Percentiles rank a stretch among this genome's conserved stretches.
These are phyloP conservation scores for Beauveria sp. DNA, from an alignment of 2,329 filamentous ascomycete species.

Conservation along the genomic window DNA sequence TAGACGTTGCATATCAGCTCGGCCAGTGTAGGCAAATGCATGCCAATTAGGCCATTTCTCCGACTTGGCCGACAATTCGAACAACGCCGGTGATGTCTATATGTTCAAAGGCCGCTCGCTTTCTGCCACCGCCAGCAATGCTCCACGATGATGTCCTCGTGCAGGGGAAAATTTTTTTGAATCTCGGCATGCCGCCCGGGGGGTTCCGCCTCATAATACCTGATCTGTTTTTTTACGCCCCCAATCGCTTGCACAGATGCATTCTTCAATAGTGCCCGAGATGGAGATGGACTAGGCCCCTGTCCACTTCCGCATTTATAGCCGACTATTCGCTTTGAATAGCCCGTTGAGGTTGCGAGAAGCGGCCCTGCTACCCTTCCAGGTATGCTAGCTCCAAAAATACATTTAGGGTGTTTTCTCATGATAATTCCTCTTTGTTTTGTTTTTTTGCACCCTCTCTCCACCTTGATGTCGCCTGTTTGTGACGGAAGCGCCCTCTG, in stretches of 20 bases:
- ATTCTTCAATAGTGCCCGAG: background rate
- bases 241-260: background rate
- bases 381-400: background rate
- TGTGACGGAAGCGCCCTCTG: background rate
- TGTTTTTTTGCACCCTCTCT: background rate
- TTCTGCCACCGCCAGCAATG: background rate
- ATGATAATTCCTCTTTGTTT: too few relatives aligned
- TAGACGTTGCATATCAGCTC: background rate
- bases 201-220: background rate
- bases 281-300: background rate
- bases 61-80: background rate
- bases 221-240: constrained; percentile 3
- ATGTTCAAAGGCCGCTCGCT: background rate
- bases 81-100: background rate
- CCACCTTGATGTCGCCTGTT: background rate
- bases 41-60: constrained; percentile 1
- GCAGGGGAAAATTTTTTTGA: background rate
- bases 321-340: background rate
- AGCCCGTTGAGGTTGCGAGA: background rate
- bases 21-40: background rate
- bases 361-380: background rate
- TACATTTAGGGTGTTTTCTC: background rate
- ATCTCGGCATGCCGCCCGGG: background rate
- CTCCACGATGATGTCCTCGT: background rate
- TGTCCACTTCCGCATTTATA: background rate